Conservation (phyloP, 805 yeast species). For the Saturnispora halmiae region DNA sequence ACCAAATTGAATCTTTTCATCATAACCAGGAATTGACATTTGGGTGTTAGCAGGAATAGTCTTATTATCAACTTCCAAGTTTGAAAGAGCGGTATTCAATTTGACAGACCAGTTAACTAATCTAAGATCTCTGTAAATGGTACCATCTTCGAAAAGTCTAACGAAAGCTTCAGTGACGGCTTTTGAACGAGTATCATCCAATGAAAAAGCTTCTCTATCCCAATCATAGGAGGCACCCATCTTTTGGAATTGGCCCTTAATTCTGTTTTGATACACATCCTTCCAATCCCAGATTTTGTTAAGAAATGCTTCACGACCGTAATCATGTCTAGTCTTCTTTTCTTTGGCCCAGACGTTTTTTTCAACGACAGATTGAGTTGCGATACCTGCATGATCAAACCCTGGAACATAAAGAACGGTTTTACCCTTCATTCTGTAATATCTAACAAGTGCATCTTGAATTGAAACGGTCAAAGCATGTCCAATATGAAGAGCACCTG, state of each 20-base stretch:
- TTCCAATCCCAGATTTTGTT: conserved; percentile 98
- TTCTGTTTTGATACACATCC: conserved; percentile 80
- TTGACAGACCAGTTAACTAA: conserved; percentile 95
- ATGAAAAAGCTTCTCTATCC: conserved; percentile 89
- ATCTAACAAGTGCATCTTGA: conserved; percentile 89
- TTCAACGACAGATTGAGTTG: conserved; percentile 97
- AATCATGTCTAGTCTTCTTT: conserved; percentile 86
- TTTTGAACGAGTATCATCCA: conserved; percentile 65
- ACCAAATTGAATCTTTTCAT: conserved; percentile 88
- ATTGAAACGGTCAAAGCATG: conserved; percentile 93
- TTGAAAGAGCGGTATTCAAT: conserved; percentile 89
- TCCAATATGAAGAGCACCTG: conserved; percentile 98
- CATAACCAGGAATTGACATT: conserved; percentile 83
- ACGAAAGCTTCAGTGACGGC: conserved; percentile 91
- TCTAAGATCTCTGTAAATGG: conserved; percentile 87
- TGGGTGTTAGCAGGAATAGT: conserved; percentile 75
- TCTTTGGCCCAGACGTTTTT: conserved; percentile 87
- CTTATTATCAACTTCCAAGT: conserved; percentile 92
- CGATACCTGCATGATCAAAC: conserved; percentile 98
- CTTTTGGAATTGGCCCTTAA: conserved; percentile 72
- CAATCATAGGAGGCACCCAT: conserved; percentile 98
- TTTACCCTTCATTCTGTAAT: conserved; percentile 94
- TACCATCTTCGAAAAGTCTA: conserved; percentile 86
- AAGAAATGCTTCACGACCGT: conserved; percentile 84
- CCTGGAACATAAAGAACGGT: conserved; percentile 92